These are phyloP conservation scores for Nannochloropsis salina DNA, from an alignment of 108 stramenopile genomes.

Conservation along the genomic window DNA sequence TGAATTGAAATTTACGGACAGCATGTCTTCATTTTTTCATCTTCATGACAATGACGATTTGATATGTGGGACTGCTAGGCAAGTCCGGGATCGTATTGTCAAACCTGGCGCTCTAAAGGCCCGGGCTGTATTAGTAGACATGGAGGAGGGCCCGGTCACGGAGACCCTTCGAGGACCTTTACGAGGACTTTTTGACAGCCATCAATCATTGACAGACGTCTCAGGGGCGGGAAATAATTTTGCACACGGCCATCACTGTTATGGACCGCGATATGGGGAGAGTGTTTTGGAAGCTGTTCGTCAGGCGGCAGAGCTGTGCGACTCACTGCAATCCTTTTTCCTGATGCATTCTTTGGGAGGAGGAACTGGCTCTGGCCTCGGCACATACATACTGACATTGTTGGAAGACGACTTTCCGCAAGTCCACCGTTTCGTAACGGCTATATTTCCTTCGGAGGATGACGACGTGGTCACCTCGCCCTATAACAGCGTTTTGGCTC, in stretches of 20 bases:
- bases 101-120: conserved; percentile 43
- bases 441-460: conserved; percentile 57
- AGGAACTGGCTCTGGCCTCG: conserved; percentile 65
- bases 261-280: conserved; percentile 55
- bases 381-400: conserved; percentile 50
- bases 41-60: not conserved
- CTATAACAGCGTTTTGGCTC: conserved; percentile 60
- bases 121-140: conserved; percentile 57
- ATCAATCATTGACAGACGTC: conserved; percentile 56
- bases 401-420: conserved; percentile 56
- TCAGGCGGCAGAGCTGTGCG: conserved; percentile 53
- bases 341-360: conserved; percentile 61
- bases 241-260: conserved; percentile 57
- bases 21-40: conserved; percentile 46
- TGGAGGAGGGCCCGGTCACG: conserved; percentile 61
- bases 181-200: conserved; percentile 55
- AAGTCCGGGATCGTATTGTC: not conserved
- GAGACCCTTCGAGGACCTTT: conserved; percentile 54
- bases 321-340: conserved; percentile 61
- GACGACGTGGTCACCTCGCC: conserved; percentile 64
- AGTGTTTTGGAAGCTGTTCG: conserved; percentile 49
- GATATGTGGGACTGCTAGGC: no score
- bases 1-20: conserved; percentile 55
- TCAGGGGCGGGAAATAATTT: conserved; percentile 63
- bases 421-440: conserved; percentile 42